Base-by-base conservation (phyloP, 495 filamentous ascomycete genomes). In the Daldinia childiae region DNA sequence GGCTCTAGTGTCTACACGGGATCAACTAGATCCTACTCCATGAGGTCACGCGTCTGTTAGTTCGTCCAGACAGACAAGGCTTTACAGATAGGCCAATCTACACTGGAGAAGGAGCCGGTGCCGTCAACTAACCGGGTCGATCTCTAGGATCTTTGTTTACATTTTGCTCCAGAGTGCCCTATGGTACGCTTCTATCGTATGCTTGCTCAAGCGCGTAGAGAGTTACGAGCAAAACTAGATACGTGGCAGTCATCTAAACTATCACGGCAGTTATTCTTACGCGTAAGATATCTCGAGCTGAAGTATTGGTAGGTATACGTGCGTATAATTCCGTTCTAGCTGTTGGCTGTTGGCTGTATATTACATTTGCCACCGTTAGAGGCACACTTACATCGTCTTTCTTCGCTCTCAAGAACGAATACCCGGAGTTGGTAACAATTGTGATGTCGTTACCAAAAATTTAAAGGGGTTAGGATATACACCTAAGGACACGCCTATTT, bases 241-340 rank as follows among this genome's bases (percentile, higher is more conserved):
- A 45, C 60, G 39, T 59, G 59, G 41, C 58, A 58, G 17, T 55
- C 51, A 64, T 58, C 36, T 62, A 34, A 66, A 32, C 59, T 54
- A 63, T 67, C 59, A 55, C 64, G 64, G 64, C 45, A 66, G 62
- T 51, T 27, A 36, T 66, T 62, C 29, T 34, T 52, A 66, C 57
- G 61, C 58, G 38, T 48, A 19, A 29, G 30, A 71, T 48, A 17
- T 32, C 24, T 27, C 30, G 26, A 11, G n/a, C 52, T 34, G 29
- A 63, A 32, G 34, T 52, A 57, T 30, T 66, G 52, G 58, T 29
- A 59, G 63, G 57, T 59, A 56, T 52, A 58, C 51, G 60, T 56
- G 43, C 62, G 61, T 56, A 64, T 43, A 64, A 43, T n/a, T 27
- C 50, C 17, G 6, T 29, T 54, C 50, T n/a, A 17, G 50, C 27